Conservation (phyloP, 768 basidiomycete species). For the Mycena chlorophos region DNA sequence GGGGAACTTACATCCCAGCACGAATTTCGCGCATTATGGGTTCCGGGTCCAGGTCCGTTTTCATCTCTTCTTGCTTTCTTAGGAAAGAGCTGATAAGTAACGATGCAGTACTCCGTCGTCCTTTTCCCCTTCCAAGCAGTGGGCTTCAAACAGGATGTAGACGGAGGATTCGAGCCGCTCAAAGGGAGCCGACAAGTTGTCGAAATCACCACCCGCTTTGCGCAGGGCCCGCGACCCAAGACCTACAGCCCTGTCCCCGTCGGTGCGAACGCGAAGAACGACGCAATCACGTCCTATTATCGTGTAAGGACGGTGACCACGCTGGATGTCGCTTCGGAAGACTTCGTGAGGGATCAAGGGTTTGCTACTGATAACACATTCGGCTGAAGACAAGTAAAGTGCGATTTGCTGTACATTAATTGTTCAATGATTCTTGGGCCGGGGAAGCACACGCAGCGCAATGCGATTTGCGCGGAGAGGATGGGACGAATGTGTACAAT, state of each 20-base stretch:
- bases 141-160: constrained; percentile 11
- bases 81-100: neutral
- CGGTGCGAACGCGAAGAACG: neutral
- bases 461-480: no score
- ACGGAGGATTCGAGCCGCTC: constrained; percentile 3
- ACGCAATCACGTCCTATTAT: neutral
- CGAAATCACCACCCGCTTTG: constrained; percentile 16
- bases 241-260: constrained; percentile 3
- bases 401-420: no score
- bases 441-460: no score
- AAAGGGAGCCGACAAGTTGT: constrained; percentile 8
- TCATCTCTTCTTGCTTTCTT: neutral
- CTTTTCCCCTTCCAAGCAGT: constrained; percentile 19
- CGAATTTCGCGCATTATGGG: constrained; percentile 1
- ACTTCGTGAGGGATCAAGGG: no score
- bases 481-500: no score
- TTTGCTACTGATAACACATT: no score
- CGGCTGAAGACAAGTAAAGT: no score
- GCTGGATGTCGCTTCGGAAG: neutral
- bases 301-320: neutral
- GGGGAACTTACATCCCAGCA: constrained; percentile 9
- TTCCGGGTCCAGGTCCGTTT: constrained; percentile 12
- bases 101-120: constrained; percentile 13
- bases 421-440: no score
- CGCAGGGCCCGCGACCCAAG: constrained; percentile 15